Base-by-base conservation (phyloP, 2,329 filamentous ascomycete species). In the Colletotrichum sp. region DNA sequence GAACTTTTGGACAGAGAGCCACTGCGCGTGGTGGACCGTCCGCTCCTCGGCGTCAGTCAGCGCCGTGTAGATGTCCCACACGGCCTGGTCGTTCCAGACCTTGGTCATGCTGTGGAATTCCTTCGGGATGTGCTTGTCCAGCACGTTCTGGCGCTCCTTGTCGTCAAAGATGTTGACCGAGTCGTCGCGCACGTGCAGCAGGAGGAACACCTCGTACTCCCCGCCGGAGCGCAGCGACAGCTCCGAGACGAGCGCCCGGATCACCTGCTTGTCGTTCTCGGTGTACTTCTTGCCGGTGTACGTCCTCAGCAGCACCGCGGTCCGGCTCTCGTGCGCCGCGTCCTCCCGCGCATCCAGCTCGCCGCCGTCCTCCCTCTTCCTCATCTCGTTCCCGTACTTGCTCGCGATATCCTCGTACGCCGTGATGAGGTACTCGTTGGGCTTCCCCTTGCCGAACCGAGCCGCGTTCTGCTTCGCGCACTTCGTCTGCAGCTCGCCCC, bases 201-300 rank as follows among this genome's bases (percentile, higher is more conserved):
- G 89, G 34, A 98, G 87, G 81, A 95, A 95, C 2, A 97, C 92
- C 79, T 96, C 92, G 81, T 96, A 98, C 84, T 96, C 92, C 30
- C 94, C 95, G n/a, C 95, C 95, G 14, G 94, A 94, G 74, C 93
- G 92, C 72, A 98, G 87, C 7, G 90, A 91, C 26, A 97, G 87
- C 83, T 98, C 96, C 75, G 92, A 93, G 79, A 98, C 92, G 81
- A 98, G 90, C 52, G 95, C 91, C 32, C 96, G 93, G 55, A 98
- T 92, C 70, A 93, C 93, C 82, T 96, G 92, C 81, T 94, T 92
- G 82, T 96, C 95, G 81, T 96, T 95, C 55, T 94, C 90, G 30
- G 92, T 95, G 83, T 96, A 98, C 30, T 91, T 83, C 82, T 95
- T 95, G 72, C 92, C 93, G 34, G 91, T 92, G 87, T 94, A 96